Percentiles rank a stretch among this genome's conserved stretches.
Conservation (phyloP, 805 yeast genomes). For the Cyberlindnera misumaiensis region DNA sequence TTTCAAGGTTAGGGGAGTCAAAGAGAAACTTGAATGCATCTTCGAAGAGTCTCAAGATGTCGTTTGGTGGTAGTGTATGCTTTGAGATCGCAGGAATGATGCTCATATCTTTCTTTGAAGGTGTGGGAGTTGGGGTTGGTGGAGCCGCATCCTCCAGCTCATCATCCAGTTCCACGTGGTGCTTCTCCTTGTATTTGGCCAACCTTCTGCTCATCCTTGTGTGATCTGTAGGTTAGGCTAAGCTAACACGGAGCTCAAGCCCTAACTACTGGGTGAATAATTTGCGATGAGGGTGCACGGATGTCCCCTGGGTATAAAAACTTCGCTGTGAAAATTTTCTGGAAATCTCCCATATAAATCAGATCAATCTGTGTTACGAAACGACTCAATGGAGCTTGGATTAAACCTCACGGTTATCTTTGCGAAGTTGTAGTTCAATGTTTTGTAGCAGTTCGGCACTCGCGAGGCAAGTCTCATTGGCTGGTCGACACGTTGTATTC, state of each 20-base stretch:
- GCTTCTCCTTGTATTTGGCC: slow-evolving; percentile 13
- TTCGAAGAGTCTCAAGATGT: slow-evolving; percentile 17
- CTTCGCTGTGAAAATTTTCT: slow-evolving; percentile 7
- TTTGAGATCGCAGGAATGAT: slow-evolving; percentile 15
- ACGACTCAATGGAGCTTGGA: slow-evolving; percentile 32
- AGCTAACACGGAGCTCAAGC: background rate
- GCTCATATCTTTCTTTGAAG: slow-evolving; percentile 3
- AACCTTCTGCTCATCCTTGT: slow-evolving; percentile 19
- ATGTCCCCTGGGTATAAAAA: slow-evolving; percentile 3
- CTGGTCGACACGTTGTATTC: slow-evolving; percentile 19
- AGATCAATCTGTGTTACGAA: slow-evolving; percentile 47
- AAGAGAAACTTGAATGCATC: slow-evolving; percentile 17
- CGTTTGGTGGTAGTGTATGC: slow-evolving; percentile 18
- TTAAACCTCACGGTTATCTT: slow-evolving; percentile 19
- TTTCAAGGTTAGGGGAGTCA: slow-evolving; percentile 22
- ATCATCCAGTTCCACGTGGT: slow-evolving; percentile 2
- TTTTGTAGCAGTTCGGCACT: slow-evolving; percentile 61
- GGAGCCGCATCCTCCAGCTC: slow-evolving; percentile 5
- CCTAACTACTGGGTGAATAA: background rate
- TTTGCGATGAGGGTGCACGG: slow-evolving; percentile 8
- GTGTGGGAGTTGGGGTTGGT: background rate
- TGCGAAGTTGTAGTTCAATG: slow-evolving; percentile 18
- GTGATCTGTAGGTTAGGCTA: too few relatives aligned
- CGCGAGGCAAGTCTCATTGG: slow-evolving; percentile 27
- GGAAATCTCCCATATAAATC: background rate